phyloP scores from a whole-genome alignment of 1,139 yeast genomes.

The Keqinozyma sinolaborantium region DNA sequence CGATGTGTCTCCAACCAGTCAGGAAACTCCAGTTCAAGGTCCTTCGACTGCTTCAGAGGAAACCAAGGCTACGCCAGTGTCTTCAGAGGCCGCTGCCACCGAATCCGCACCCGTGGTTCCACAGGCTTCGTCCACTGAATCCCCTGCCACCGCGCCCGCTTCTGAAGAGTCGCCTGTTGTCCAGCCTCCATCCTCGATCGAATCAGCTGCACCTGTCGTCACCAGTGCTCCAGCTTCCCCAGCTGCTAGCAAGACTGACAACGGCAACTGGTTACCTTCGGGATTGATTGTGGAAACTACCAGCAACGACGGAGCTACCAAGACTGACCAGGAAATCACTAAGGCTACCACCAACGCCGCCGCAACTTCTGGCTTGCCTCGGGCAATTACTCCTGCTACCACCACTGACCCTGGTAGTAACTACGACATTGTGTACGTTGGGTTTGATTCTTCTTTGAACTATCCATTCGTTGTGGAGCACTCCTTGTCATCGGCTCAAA shows the following conservation, averaged over 20 bases:
- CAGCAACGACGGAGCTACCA: constrained; percentile 16
- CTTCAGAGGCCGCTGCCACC: too few species aligned
- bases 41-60: too few species aligned
- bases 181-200: not conserved
- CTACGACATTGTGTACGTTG: constrained; percentile 59
- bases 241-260: constrained; percentile 15
- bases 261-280: constrained; percentile 49
- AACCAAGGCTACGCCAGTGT: too few species aligned
- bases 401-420: constrained; percentile 44
- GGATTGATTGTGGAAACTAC: constrained; percentile 35
- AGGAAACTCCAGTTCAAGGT: too few species aligned
- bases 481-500: constrained; percentile 70
- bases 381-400: constrained; percentile 59
- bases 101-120: too few species aligned
- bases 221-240: constrained; percentile 6
- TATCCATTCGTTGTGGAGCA: constrained; percentile 69
- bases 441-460: constrained; percentile 66
- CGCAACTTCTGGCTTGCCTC: constrained; percentile 57
- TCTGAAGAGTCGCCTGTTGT: not conserved
- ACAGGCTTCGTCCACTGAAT: too few species aligned
- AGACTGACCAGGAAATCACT: constrained; percentile 27
- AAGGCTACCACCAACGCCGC: constrained; percentile 29
- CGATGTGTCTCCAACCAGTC: too few species aligned
- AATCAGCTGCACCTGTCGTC: too few species aligned
- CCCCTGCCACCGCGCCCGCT: constrained; percentile 2